Percentiles rank a stretch among this genome's conserved stretches.
These are phyloP conservation scores for Zygotorulaspora sp. DNA, from an alignment of 805 yeast species.

Conservation along the genomic window DNA sequence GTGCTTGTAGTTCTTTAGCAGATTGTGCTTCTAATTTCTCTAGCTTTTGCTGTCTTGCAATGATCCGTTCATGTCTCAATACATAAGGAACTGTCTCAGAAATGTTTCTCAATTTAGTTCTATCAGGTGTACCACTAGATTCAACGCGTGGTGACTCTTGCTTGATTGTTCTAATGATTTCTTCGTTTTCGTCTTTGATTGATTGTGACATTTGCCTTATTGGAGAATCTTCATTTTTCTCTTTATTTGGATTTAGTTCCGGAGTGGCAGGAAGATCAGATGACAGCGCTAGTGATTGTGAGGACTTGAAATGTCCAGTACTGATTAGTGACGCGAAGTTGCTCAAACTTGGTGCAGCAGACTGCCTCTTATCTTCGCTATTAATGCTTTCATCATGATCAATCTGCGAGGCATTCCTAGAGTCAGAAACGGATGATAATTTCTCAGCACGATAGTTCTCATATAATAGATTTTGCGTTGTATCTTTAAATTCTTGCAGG, in stretches of 20 bases:
- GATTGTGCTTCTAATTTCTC: slow-evolving; percentile 76
- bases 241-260: slow-evolving; percentile 9
- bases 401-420: slow-evolving; percentile 9
- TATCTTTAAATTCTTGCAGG: slow-evolving; percentile 72
- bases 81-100: slow-evolving; percentile 85
- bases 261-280: slow-evolving; percentile 28
- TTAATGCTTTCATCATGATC: slow-evolving; percentile 7
- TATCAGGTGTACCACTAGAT: slow-evolving; percentile 38
- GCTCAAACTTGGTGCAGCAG: slow-evolving; percentile 36
- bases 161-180: slow-evolving; percentile 36
- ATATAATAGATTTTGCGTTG: slow-evolving; percentile 70
- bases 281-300: slow-evolving; percentile 25
- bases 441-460: slow-evolving; percentile 79
- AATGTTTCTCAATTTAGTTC: slow-evolving; percentile 66
- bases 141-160: slow-evolving; percentile 34
- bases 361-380: slow-evolving; percentile 19
- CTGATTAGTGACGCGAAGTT: slow-evolving; percentile 35
- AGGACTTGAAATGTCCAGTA: slow-evolving; percentile 35
- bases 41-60: slow-evolving; percentile 70
- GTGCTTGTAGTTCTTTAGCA: slow-evolving; percentile 63
- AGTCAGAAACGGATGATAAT: slow-evolving; percentile 51
- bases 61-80: slow-evolving; percentile 67
- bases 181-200: slow-evolving; percentile 38
- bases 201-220: slow-evolving; percentile 37
- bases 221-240: slow-evolving; percentile 30